Conservation (phyloP, 2,329 filamentous ascomycete genomes). For the Pseudocercospora vitis region DNA sequence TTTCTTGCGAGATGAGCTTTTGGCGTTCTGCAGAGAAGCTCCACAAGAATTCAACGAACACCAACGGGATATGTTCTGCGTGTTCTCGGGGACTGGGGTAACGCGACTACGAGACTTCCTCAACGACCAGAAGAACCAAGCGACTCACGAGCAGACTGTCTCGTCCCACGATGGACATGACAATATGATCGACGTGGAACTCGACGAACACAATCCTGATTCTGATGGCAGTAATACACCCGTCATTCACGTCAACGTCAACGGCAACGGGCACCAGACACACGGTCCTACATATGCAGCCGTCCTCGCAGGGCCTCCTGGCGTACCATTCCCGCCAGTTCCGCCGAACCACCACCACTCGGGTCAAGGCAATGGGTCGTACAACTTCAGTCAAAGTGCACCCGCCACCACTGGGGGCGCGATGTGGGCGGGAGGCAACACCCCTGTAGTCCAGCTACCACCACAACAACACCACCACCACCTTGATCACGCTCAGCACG, state of each 20-base stretch:
- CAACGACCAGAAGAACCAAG: constrained; percentile 50
- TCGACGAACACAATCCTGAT: constrained; percentile 33
- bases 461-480: constrained; percentile 10
- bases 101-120: constrained; percentile 73
- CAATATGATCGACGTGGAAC: constrained; percentile 34
- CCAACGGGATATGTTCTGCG: constrained; percentile 93
- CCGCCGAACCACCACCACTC: constrained; percentile 2
- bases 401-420: constrained; percentile 33
- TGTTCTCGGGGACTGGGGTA: constrained; percentile 90
- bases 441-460: constrained; percentile 8
- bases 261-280: constrained; percentile 28
- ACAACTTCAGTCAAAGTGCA: constrained; percentile 32
- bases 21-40: constrained; percentile 80
- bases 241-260: constrained; percentile 33
- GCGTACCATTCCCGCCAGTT: constrained; percentile 19
- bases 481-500: constrained; percentile 34
- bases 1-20: constrained; percentile 82
- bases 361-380: constrained; percentile 12
- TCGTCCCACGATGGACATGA: constrained; percentile 30
- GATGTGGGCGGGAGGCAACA: constrained; percentile 22
- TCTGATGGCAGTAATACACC: constrained; percentile 34
- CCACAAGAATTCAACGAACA: constrained; percentile 93
- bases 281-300: constrained; percentile 29
- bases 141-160: constrained; percentile 15
- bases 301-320: constrained; percentile 25